Conservation (phyloP, 108 stramenopile species). For the Fragilariopsis cylindrus region DNA sequence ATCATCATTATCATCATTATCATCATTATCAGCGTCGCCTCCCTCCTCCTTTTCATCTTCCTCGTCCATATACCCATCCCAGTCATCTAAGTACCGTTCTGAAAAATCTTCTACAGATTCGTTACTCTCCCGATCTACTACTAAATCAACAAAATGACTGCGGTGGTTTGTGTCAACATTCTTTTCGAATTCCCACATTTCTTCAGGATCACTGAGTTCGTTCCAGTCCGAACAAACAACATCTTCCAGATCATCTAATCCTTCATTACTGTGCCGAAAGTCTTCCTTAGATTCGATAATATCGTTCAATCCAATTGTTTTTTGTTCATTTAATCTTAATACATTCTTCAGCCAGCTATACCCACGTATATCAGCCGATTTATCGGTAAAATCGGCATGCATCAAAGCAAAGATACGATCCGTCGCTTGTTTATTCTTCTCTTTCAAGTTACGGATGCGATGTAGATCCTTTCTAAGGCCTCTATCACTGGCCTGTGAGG, state of each 20-base stretch:
- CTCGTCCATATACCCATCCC: conserved; percentile 13
- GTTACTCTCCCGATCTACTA: neutral
- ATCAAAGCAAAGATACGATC: conserved; percentile 9
- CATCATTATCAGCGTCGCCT: neutral
- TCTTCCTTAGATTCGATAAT: conserved; percentile 5
- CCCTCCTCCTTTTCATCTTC: neutral
- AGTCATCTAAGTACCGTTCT: conserved; percentile 12
- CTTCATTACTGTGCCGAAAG: neutral
- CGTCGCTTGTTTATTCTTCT: conserved; percentile 12
- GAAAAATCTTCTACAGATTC: conserved; percentile 16
- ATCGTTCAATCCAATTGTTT: neutral
- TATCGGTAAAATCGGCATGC: conserved; percentile 8
- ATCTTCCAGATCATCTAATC: conserved; percentile 10
- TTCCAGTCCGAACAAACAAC: conserved; percentile 7
- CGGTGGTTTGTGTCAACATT: conserved; percentile 6
- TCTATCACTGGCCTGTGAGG: neutral
- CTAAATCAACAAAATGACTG: conserved; percentile 4
- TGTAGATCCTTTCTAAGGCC: conserved; percentile 16
- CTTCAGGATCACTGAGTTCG: conserved; percentile 6
- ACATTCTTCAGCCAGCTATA: conserved; percentile 17
- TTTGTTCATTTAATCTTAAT: conserved; percentile 10
- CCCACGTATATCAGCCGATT: conserved; percentile 1
- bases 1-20: neutral
- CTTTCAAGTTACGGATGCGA: neutral
- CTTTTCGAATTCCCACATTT: conserved; percentile 18